These are phyloP conservation scores for Yamadazyma ubonensis DNA, from an alignment of 805 yeast genomes.

Conservation along the genomic window DNA sequence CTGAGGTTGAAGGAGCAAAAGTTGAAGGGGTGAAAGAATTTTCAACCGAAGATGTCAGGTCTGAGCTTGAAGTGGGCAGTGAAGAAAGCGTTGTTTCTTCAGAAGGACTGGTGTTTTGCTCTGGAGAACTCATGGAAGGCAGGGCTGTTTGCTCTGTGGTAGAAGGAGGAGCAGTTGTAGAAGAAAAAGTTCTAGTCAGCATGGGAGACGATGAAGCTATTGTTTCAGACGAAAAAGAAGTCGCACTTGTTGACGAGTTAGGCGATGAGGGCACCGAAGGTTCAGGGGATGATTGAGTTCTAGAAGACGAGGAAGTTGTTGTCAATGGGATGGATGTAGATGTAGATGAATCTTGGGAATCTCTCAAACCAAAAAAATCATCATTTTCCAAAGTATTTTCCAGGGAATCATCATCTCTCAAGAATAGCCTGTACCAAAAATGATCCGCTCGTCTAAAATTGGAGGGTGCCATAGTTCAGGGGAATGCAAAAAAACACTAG, in stretches of 20 bases:
- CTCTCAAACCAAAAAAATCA: no score
- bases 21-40: neutral
- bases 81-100: conserved; percentile 1
- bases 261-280: conserved; percentile 6
- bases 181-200: conserved; percentile 2
- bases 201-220: conserved; percentile 1
- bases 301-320: no score
- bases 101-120: no score
- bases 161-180: neutral
- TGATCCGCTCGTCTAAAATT: no score
- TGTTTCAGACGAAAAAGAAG: neutral
- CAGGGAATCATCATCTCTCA: no score
- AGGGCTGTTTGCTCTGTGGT: neutral
- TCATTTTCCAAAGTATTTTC: no score
- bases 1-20: conserved; percentile 1
- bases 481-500: no score
- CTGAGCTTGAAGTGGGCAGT: neutral
- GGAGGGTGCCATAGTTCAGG: no score
- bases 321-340: no score
- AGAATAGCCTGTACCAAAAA: no score
- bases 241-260: conserved; percentile 8
- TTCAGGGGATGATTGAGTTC: neutral
- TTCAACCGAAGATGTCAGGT: neutral
- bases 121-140: neutral
- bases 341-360: no score